These are phyloP conservation scores for Floccularia luteovirens DNA, from an alignment of 768 basidiomycete species.

Conservation along the genomic window DNA sequence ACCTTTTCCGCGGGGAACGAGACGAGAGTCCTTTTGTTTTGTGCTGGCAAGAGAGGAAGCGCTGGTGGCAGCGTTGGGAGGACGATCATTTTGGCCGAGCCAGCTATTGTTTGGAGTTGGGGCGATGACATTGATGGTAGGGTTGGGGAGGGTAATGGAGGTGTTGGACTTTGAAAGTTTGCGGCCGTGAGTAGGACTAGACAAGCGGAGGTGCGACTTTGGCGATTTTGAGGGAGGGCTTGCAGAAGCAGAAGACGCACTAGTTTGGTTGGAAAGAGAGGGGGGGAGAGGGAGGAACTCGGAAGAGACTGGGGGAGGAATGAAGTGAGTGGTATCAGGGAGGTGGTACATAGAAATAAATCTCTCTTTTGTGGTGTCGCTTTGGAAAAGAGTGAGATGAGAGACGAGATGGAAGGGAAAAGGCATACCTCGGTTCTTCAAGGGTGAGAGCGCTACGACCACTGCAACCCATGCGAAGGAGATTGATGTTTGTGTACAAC, in stretches of 20 bases:
- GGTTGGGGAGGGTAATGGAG: slow-evolving; percentile 5
- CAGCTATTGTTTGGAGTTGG: neutral
- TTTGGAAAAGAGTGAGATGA: slow-evolving; percentile 16
- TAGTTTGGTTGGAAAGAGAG: slow-evolving; percentile 10
- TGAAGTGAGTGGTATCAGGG: slow-evolving; percentile 25
- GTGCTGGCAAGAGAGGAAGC: too few species aligned
- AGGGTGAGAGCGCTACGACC: slow-evolving; percentile 73
- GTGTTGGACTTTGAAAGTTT: slow-evolving; percentile 9
- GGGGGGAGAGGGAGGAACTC: slow-evolving; percentile 11
- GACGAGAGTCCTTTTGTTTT: neutral
- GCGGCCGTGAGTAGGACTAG: slow-evolving; percentile 11
- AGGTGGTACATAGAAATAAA: slow-evolving; percentile 69
- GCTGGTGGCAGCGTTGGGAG: neutral
- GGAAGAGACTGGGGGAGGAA: slow-evolving; percentile 12
- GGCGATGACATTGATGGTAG: neutral
- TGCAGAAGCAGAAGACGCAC: slow-evolving; percentile 6
- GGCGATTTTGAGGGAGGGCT: slow-evolving; percentile 1
- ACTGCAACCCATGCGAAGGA: slow-evolving; percentile 78
- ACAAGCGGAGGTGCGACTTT: slow-evolving; percentile 10
- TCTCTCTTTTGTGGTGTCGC: slow-evolving; percentile 74
- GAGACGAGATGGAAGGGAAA: slow-evolving; percentile 3
- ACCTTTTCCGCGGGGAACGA: slow-evolving; percentile 1
- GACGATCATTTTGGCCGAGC: neutral
- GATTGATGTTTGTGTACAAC: slow-evolving; percentile 75
- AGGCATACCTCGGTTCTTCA: slow-evolving; percentile 58